phyloP scores from a whole-genome alignment of 768 basidiomycete genomes.

The Tricholoma furcatifolium region DNA sequence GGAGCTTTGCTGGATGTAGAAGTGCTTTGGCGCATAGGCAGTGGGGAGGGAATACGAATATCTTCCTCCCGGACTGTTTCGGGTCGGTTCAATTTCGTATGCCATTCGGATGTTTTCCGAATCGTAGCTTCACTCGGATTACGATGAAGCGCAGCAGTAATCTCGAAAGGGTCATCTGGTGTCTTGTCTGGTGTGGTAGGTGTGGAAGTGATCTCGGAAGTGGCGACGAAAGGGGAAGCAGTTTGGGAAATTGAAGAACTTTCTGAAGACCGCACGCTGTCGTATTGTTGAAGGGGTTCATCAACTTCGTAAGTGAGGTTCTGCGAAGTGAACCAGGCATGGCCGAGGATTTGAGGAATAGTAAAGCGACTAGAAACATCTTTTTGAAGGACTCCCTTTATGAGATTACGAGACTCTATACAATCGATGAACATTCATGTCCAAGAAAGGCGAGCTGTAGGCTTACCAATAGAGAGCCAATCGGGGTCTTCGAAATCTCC shows the following conservation, averaged over 20 bases:
- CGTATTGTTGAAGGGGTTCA: constrained; percentile 24
- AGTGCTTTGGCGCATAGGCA: constrained; percentile 27
- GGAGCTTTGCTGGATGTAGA: constrained; percentile 41
- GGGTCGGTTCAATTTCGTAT: constrained; percentile 35
- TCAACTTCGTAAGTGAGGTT: constrained; percentile 33
- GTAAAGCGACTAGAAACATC: constrained; percentile 75
- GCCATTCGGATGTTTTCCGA: constrained; percentile 41
- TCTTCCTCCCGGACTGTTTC: constrained; percentile 58
- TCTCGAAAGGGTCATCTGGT: constrained; percentile 42
- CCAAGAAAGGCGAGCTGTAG: not conserved
- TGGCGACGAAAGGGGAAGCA: constrained; percentile 44
- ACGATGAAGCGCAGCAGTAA: constrained; percentile 39
- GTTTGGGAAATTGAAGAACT: constrained; percentile 55
- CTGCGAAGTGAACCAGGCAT: constrained; percentile 76
- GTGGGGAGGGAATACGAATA: constrained; percentile 22
- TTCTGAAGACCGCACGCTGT: constrained; percentile 45
- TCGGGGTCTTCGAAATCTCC: constrained; percentile 90
- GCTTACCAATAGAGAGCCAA: constrained; percentile 84
- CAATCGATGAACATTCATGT: not conserved
- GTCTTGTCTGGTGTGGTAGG: constrained; percentile 59
- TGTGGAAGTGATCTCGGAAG: constrained; percentile 43
- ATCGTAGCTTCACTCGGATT: constrained; percentile 62
- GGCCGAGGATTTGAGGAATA: constrained; percentile 82
- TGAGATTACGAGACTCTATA: constrained; percentile 82
- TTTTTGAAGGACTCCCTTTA: constrained; percentile 72